phyloP scores from a whole-genome alignment of 257 asterid genomes.

The Eustoma russellianum region DNA sequence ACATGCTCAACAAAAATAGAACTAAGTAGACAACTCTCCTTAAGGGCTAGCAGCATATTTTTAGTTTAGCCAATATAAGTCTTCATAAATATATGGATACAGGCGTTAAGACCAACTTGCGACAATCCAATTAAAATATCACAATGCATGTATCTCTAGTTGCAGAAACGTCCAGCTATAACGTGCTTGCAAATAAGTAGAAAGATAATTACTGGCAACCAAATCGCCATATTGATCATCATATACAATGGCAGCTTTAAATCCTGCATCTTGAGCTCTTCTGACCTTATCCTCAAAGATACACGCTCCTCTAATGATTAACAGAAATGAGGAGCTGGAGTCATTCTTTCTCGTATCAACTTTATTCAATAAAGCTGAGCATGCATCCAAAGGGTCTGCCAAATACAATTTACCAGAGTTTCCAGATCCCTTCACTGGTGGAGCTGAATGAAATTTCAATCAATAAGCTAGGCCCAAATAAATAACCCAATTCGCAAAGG shows the following conservation, averaged over 20 bases:
- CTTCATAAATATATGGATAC: too few species aligned
- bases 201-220: constrained; percentile 58
- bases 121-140: too few species aligned
- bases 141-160: too few species aligned
- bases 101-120: too few species aligned
- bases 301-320: constrained; percentile 75
- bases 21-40: too few species aligned
- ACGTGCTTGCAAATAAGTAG: too few species aligned
- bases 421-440: constrained; percentile 45
- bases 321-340: constrained; percentile 39
- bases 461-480: not conserved
- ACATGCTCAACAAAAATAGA: too few species aligned
- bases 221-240: constrained; percentile 42
- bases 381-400: constrained; percentile 77
- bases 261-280: constrained; percentile 63
- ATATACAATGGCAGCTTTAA: constrained; percentile 63
- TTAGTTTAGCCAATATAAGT: too few species aligned
- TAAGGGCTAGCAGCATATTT: too few species aligned
- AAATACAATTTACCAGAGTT: constrained; percentile 36
- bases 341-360: constrained; percentile 19
- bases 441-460: constrained; percentile 38
- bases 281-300: constrained; percentile 71
- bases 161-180: too few species aligned
- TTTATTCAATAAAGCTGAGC: constrained; percentile 42
- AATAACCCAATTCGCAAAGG: too few species aligned